Conservation (phyloP, 1,284 basidiomycete genomes). For the Papiliotrema laurentii region DNA sequence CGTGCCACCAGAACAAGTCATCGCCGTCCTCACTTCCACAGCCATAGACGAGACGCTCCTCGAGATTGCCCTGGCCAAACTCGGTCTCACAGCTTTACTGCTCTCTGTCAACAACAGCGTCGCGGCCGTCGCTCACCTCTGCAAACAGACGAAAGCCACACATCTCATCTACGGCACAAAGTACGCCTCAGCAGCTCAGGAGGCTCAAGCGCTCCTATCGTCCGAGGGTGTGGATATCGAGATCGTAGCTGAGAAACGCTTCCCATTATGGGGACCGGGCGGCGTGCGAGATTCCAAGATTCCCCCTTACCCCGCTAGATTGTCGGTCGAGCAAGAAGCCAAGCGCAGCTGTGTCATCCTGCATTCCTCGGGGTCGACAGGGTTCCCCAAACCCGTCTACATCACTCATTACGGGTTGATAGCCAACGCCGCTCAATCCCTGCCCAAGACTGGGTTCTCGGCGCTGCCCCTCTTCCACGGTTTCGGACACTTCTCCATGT, state of each 20-base stretch:
- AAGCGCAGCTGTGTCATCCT: constrained; percentile 54
- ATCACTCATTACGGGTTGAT: constrained; percentile 43
- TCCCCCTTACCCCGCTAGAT: constrained; percentile 39
- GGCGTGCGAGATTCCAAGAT: constrained; percentile 46
- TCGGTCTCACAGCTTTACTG: constrained; percentile 52
- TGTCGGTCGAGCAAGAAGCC: constrained; percentile 53
- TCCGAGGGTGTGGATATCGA: constrained; percentile 39
- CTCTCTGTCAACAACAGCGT: constrained; percentile 59
- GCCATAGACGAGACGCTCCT: constrained; percentile 52
- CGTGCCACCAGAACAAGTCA: constrained; percentile 42
- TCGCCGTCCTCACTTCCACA: constrained; percentile 50
- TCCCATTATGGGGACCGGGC: constrained; percentile 51
- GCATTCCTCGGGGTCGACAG: constrained; percentile 61
- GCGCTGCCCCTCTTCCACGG: constrained; percentile 53
- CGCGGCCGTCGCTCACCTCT: constrained; percentile 57
- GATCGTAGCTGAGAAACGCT: constrained; percentile 48
- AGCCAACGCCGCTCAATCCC: constrained; percentile 34
- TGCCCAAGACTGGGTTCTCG: constrained; percentile 52
- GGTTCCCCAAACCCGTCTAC: constrained; percentile 48
- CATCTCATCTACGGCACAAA: constrained; percentile 53
- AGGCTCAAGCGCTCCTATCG: constrained; percentile 40
- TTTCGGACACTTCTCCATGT: constrained; percentile 53
- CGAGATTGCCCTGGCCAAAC: constrained; percentile 52
- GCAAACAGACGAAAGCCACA: constrained; percentile 52
- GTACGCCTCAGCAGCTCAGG: constrained; percentile 44